Percentiles rank a stretch among this genome's conserved stretches.
phyloP scores from a whole-genome alignment of 495 filamentous ascomycete species.

The Hypoxylon perforatum region DNA sequence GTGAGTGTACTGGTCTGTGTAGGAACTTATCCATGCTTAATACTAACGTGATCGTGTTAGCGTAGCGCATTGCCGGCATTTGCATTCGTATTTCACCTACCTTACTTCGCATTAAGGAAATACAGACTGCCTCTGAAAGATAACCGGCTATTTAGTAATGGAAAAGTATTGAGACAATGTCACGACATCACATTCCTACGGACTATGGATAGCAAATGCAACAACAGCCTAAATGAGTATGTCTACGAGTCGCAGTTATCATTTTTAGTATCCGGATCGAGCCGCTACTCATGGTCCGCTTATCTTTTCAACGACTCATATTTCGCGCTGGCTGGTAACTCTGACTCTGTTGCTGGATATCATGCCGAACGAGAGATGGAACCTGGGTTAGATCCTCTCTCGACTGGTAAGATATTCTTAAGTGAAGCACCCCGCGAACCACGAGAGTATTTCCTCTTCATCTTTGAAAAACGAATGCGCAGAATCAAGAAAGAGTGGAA shows the following conservation, averaged over 20 bases:
- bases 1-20: not conserved
- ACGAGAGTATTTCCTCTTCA: slow-evolving; percentile 14
- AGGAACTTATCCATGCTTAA: not conserved
- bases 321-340: slow-evolving; percentile 5
- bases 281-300: slow-evolving; percentile 7
- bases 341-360: slow-evolving; percentile 2
- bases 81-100: slow-evolving; percentile 17
- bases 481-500: slow-evolving; percentile 8
- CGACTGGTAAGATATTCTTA: slow-evolving; percentile 7
- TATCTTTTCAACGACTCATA: slow-evolving; percentile 22
- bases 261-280: slow-evolving; percentile 11
- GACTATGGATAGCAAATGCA: slow-evolving; percentile 7
- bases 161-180: not conserved
- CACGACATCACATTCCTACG: slow-evolving; percentile 24
- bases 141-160: not conserved
- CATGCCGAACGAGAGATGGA: not conserved
- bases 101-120: slow-evolving; percentile 13
- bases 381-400: slow-evolving; percentile 5
- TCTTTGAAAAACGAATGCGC: not conserved
- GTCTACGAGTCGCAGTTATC: slow-evolving; percentile 16
- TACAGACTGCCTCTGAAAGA: slow-evolving; percentile 9
- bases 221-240: slow-evolving; percentile 17
- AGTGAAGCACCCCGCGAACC: not conserved
- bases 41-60: slow-evolving; percentile 3
- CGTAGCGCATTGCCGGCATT: not conserved